These are phyloP conservation scores for Combretum micranthum DNA, from an alignment of 345 rosid species.

Conservation along the genomic window DNA sequence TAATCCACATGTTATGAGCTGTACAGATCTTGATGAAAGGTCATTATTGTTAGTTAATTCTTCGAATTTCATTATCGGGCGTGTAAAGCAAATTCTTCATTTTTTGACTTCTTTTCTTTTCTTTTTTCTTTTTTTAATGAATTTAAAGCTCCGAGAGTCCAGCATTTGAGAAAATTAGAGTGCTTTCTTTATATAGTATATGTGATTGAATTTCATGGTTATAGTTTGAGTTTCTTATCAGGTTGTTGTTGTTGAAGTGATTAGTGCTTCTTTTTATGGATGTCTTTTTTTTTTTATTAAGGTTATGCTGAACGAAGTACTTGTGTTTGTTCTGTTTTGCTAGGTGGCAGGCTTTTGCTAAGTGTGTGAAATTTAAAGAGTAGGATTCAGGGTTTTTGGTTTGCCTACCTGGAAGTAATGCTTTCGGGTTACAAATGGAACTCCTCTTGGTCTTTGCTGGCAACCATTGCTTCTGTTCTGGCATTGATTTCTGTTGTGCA, in stretches of 20 bases:
- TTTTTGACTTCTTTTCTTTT: too few species aligned
- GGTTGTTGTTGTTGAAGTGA: not conserved
- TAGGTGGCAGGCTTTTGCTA: constrained; percentile 2
- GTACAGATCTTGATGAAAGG: too few species aligned
- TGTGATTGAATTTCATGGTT: not conserved
- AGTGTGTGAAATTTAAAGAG: not conserved
- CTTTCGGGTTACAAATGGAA: constrained; percentile 50
- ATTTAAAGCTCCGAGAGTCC: too few species aligned
- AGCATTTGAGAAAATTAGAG: not conserved
- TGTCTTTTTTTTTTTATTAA: too few species aligned
- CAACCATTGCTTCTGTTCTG: constrained; percentile 44
- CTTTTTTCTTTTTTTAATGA: too few species aligned
- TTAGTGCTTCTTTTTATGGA: not conserved
- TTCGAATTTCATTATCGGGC: too few species aligned
- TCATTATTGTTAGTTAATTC: too few species aligned
- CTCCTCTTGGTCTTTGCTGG: constrained; percentile 65
- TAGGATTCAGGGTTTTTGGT: constrained; percentile 2
- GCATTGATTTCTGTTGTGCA: constrained; percentile 65
- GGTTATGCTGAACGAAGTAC: not conserved
- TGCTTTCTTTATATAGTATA: not conserved
- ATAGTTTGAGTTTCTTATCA: not conserved
- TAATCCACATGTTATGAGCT: too few species aligned
- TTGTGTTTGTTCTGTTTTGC: not conserved
- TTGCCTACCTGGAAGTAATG: constrained; percentile 30
- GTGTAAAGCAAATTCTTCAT: too few species aligned